phyloP scores from a whole-genome alignment of 1,139 yeast species.

The Kazachstania sp. region DNA sequence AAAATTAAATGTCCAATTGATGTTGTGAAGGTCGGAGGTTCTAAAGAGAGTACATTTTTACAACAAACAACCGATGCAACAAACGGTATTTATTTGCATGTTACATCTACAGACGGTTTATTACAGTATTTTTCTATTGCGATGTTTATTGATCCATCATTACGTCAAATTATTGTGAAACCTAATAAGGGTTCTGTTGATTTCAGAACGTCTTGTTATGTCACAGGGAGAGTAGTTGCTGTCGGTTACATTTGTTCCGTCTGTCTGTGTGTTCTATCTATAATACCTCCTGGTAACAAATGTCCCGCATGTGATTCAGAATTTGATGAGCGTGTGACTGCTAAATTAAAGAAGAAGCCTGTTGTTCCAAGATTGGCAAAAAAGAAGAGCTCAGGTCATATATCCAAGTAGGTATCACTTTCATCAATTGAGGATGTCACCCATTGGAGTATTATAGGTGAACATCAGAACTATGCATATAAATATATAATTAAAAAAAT shows the following conservation, averaged over 20 bases:
- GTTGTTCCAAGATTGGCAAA: conserved; percentile 18
- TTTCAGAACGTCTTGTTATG: conserved; percentile 88
- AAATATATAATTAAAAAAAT: too few species aligned
- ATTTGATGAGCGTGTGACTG: conserved; percentile 51
- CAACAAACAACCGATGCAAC: conserved; percentile 98
- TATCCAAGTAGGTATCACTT: neutral
- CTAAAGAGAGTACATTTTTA: conserved; percentile 62
- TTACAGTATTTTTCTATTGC: conserved; percentile 54
- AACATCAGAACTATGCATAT: too few species aligned
- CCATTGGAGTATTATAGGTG: too few species aligned
- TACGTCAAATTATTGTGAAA: conserved; percentile 62
- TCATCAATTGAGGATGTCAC: too few species aligned
- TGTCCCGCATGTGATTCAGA: conserved; percentile 67
- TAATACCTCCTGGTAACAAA: conserved; percentile 43
- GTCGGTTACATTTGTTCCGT: conserved; percentile 94
- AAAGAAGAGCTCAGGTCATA: conserved; percentile 7
- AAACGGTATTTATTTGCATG: conserved; percentile 73
- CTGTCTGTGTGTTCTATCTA: conserved; percentile 62
- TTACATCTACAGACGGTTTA: conserved; percentile 68
- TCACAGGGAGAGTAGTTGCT: conserved; percentile 82
- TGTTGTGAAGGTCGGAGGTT: conserved; percentile 68
- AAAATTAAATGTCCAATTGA: conserved; percentile 85
- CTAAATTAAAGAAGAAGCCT: conserved; percentile 39
- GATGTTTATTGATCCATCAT: conserved; percentile 66
- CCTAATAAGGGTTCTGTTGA: conserved; percentile 86